Evolutionary conservation across 352 stramenopile genomes (phyloP), one percentile per base, ranked within the genome.

Genomic region (Paralagenidium karlingii): DNA sequence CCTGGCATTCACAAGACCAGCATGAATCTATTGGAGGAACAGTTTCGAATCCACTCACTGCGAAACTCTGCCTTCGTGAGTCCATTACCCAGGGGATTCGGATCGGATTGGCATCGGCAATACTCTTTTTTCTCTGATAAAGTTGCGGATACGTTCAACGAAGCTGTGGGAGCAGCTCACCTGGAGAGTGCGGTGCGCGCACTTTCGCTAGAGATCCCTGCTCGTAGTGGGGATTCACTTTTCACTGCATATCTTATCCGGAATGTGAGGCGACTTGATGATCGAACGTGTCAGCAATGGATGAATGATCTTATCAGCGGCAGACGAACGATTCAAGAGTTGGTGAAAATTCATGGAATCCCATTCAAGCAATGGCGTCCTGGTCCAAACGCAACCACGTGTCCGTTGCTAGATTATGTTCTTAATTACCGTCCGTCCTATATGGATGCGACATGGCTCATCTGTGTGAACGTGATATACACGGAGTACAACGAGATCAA

Each of bases 101-200:
- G 70, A 10, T 60, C 67, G 40, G 73, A 84, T 40, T 87, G 71
- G 78, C 78, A 91, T 51, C 43, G 79, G 28, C 78, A 91, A 42
- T 91, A 91, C 41, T 86, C 75, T 20, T 69, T 67, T 21, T 92
- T 92, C 54, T 81, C 64, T 11, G 70, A 89, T 52, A 87, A 81
- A 38, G 71, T 69, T 12, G 58, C 79, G 22, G 58, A 66, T 0
- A 56, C 82, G 40, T 89, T 89, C 58, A 73, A 92, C 28, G 60
- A 81, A 32, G 32, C 85, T 1, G 55, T 59, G 9, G 51, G 68
- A 15, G 65, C 71, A 2, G 52, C 66, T n/a, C n/a, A n/a, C n/a
- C n/a, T n/a, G n/a, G n/a, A n/a, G n/a, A n/a, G 25, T 33, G 19
- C 15, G 8, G 19, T n/a, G 26, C 32, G 27, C 9, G 18, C 7